phyloP scores from a whole-genome alignment of 805 yeast genomes.

The Saturnispora ahearnii region DNA sequence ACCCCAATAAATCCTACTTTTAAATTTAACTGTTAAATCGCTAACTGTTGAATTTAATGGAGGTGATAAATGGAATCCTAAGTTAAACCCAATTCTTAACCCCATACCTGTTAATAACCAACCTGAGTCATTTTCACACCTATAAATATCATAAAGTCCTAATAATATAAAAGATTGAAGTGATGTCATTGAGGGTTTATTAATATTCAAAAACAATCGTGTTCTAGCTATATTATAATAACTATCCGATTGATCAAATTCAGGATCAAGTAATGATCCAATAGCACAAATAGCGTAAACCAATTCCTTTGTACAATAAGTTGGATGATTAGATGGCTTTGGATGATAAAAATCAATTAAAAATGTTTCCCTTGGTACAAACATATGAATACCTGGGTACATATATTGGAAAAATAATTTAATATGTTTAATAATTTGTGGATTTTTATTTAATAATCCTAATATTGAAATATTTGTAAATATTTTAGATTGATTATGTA shows the following conservation, averaged over 20 bases:
- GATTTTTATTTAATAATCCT: constrained; percentile 27
- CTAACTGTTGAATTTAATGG: constrained; percentile 28
- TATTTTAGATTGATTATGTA: not conserved
- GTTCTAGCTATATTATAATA: constrained; percentile 42
- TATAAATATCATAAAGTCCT: constrained; percentile 54
- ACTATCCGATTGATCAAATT: constrained; percentile 29
- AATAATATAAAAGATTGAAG: constrained; percentile 50
- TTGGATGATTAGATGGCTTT: constrained; percentile 18
- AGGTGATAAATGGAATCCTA: constrained; percentile 57
- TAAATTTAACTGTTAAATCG: constrained; percentile 45
- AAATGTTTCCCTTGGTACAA: constrained; percentile 56
- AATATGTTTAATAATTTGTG: constrained; percentile 14
- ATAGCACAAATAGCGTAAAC: constrained; percentile 50
- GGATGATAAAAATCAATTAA: constrained; percentile 53
- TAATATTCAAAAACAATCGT: constrained; percentile 32
- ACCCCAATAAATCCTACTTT: constrained; percentile 61
- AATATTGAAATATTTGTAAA: constrained; percentile 11
- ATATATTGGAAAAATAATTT: constrained; percentile 46
- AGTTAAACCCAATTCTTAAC: constrained; percentile 54
- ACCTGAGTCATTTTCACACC: constrained; percentile 48
- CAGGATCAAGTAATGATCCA: constrained; percentile 39
- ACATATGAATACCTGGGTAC: constrained; percentile 55
- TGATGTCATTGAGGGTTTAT: constrained; percentile 42
- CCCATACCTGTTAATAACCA: constrained; percentile 60
- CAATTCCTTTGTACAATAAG: constrained; percentile 47